These are phyloP conservation scores for Aspergillus bombycis DNA, from an alignment of 2,329 filamentous ascomycete species.

Conservation along the genomic window DNA sequence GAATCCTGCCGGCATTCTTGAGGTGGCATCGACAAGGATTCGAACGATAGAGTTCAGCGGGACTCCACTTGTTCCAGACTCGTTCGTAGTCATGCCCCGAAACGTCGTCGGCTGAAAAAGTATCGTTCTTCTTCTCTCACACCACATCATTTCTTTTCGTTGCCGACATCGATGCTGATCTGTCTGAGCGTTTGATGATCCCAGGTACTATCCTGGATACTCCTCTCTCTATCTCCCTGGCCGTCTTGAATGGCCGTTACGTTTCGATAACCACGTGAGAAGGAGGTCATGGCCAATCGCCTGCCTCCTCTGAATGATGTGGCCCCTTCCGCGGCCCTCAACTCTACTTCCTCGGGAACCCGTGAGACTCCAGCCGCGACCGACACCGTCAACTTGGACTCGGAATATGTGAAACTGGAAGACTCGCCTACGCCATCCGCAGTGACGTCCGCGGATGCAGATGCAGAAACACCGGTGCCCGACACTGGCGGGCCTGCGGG, in stretches of 20 bases:
- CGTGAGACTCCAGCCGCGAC: slow-evolving; percentile 12
- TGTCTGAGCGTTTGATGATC: not conserved
- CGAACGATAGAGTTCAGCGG: slow-evolving; percentile 12
- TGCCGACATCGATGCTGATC: slow-evolving; percentile 2
- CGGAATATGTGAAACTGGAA: slow-evolving; percentile 27
- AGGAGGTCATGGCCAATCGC: slow-evolving; percentile 40
- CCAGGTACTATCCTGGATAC: not conserved
- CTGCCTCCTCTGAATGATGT: slow-evolving; percentile 31
- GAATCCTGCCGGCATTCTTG: not conserved
- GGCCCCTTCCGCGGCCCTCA: slow-evolving; percentile 29
- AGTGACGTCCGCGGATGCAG: slow-evolving; percentile 24
- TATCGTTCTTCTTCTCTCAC: slow-evolving; percentile 6
- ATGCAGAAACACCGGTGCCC: slow-evolving; percentile 23
- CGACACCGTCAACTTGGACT: slow-evolving; percentile 11
- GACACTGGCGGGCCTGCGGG: slow-evolving; percentile 29
- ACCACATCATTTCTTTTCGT: not conserved
- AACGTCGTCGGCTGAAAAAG: slow-evolving; percentile 3
- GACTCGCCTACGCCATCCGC: slow-evolving; percentile 31
- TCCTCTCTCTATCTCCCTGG: slow-evolving; percentile 4
- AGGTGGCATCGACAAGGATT: slow-evolving; percentile 1
- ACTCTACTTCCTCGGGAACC: slow-evolving; percentile 13
- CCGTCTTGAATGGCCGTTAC: slow-evolving; percentile 33
- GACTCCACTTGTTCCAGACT: slow-evolving; percentile 16
- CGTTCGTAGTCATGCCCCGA: slow-evolving; percentile 6
- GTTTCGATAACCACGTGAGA: slow-evolving; percentile 27